Conservation (phyloP, 306 rosid genomes). For the Aeschynomene evenia region DNA sequence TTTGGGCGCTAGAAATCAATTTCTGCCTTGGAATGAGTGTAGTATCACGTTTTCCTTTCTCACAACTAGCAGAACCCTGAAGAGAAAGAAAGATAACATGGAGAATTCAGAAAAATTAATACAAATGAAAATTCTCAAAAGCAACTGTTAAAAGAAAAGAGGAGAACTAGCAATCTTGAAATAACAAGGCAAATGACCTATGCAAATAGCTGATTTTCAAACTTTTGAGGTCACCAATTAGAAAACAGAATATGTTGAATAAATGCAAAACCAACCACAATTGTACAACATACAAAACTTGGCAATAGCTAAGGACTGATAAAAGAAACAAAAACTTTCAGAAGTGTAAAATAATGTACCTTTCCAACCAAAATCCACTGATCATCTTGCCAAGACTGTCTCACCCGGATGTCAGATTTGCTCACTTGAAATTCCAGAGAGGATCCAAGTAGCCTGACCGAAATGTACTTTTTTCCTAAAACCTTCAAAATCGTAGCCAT, state of each 20-base stretch:
- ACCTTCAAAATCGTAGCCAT: conserved; percentile 78
- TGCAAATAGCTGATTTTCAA: neutral
- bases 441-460: conserved; percentile 84
- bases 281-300: conserved; percentile 11
- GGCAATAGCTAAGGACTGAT: conserved; percentile 13
- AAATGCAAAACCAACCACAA: conserved; percentile 28
- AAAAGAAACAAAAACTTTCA: neutral
- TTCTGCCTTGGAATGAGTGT: conserved; percentile 30
- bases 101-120: conserved; percentile 8
- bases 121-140: conserved; percentile 22
- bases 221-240: conserved; percentile 8
- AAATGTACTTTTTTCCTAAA: conserved; percentile 51
- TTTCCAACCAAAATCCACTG: conserved; percentile 78
- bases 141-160: neutral
- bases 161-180: neutral
- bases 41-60: conserved; percentile 41
- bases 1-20: conserved; percentile 30
- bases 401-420: conserved; percentile 64
- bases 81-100: conserved; percentile 28
- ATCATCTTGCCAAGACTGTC: conserved; percentile 82
- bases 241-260: conserved; percentile 13
- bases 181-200: conserved; percentile 16
- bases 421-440: conserved; percentile 63
- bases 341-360: conserved; percentile 44
- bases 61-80: conserved; percentile 58